phyloP scores from a whole-genome alignment of 495 filamentous ascomycete genomes.

The Talaromyces thailandensis region DNA sequence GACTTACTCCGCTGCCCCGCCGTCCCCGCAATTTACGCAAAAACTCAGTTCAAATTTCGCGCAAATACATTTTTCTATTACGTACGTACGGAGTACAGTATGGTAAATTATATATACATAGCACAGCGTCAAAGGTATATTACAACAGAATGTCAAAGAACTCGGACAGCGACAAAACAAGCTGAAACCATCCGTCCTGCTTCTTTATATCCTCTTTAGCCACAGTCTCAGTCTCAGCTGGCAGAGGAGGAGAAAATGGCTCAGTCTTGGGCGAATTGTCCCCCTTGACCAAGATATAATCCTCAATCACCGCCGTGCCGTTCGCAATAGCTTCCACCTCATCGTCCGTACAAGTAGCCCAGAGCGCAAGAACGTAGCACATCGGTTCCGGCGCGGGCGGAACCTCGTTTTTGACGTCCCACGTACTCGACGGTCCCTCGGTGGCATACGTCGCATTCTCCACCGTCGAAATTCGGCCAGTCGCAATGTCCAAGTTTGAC shows the following conservation, averaged over 20 bases:
- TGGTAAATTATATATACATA: background rate
- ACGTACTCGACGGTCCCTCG: slow-evolving; percentile 40
- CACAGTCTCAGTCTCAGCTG: background rate
- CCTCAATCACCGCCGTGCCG: slow-evolving; percentile 37
- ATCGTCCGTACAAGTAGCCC: slow-evolving; percentile 35
- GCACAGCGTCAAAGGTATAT: no score
- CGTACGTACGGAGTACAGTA: no score
- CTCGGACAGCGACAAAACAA: background rate
- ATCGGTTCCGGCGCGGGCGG: slow-evolving; percentile 26
- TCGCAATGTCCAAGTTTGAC: slow-evolving; percentile 46
- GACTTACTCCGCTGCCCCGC: background rate
- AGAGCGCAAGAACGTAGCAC: slow-evolving; percentile 38
- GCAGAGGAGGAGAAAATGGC: background rate
- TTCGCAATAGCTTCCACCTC: slow-evolving; percentile 36
- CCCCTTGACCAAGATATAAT: slow-evolving; percentile 41
- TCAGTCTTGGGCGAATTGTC: slow-evolving; percentile 10
- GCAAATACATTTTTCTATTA: background rate
- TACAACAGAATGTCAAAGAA: background rate
- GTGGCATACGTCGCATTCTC: slow-evolving; percentile 35
- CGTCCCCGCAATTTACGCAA: background rate
- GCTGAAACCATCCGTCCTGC: background rate
- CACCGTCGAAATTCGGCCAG: slow-evolving; percentile 36
- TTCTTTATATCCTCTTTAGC: background rate
- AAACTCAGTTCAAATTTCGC: no score
- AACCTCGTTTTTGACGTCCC: slow-evolving; percentile 38